Percentiles rank a stretch among this genome's conserved stretches.
phyloP scores from a whole-genome alignment of 2,329 filamentous ascomycete species.

The Monilinia polystroma region DNA sequence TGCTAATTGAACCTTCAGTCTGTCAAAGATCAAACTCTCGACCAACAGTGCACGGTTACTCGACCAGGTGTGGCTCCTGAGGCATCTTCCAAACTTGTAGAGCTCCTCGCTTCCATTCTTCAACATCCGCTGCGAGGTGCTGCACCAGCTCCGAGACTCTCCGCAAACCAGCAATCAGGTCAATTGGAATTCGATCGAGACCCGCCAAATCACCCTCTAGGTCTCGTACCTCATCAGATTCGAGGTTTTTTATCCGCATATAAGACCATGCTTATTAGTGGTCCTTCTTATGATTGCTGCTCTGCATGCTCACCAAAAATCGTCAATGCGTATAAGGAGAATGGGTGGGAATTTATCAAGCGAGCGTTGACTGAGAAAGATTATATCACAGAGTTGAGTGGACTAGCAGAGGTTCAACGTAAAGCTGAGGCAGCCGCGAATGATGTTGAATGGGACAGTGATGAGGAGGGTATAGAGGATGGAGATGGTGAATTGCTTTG shows the following conservation, averaged over 20 bases:
- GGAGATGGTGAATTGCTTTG: constrained; percentile 44
- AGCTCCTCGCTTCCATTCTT: constrained; percentile 81
- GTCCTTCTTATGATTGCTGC: constrained; percentile 75
- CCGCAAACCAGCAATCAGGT: constrained; percentile 41
- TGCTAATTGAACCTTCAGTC: constrained; percentile 56
- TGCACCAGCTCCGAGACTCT: constrained; percentile 54
- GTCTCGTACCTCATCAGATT: constrained; percentile 76
- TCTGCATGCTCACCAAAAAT: constrained; percentile 75
- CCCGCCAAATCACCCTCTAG: constrained; percentile 59
- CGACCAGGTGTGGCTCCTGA: constrained; percentile 89
- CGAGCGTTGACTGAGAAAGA: constrained; percentile 71
- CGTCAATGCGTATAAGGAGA: constrained; percentile 62
- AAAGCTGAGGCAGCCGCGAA: constrained; percentile 50
- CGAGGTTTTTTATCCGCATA: constrained; percentile 75
- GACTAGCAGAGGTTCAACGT: constrained; percentile 69
- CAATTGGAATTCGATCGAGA: constrained; percentile 51
- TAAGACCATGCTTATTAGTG: constrained; percentile 70
- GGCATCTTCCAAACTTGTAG: constrained; percentile 86
- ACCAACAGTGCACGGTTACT: constrained; percentile 97
- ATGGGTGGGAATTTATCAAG: constrained; percentile 77
- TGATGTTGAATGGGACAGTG: constrained; percentile 62
- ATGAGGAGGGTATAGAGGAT: constrained; percentile 54
- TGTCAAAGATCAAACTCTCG: constrained; percentile 89
- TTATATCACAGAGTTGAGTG: constrained; percentile 75
- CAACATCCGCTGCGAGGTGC: constrained; percentile 76